Evolutionary conservation across 1,284 basidiomycete species (phyloP), one percentile per base, ranked within the genome.

Genomic region (Ceratobasidium sp.): DNA sequence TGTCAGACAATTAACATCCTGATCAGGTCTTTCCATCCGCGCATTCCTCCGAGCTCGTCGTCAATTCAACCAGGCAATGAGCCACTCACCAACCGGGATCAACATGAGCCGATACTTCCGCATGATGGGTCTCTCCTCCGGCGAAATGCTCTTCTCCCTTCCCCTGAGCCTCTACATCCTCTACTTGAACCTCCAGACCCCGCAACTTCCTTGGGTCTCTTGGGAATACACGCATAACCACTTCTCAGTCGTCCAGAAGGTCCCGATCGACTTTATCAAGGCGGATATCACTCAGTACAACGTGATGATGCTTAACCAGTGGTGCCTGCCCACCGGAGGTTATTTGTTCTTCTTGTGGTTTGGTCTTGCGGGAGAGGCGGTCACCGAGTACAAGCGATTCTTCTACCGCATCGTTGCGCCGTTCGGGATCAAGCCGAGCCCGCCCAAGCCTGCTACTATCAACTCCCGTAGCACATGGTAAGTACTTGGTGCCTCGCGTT

Each of bases 91-190:
- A 0, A 50, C 26, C n/a, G 52, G 56, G 3, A 81, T 86, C 23
- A 82, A 80, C 82, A 78, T 79, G 82, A 66, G 84, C 56, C 90
- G 89, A 10, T 91, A 92, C 82, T 67, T 76, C 52, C 74, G 74
- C 42, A 42, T 76, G 40, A 59, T 76, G 62, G 74, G 62, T n/a
- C 52, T 76, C 26, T 54, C 62, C 12, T 54, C 50, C 48, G 40
- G 46, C 38, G 74, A 76, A 67, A 76, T 76, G 62, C 33, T 76
- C 50, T 76, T 66, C 64, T 44, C 74, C 38, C 52, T 76, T 10
- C 74, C 74, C 5, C 54, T 76, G 13, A 52, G 62, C 52, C 56
- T 76, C n/a, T 67, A 56, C 42, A 26, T 76, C 64, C 52, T 76
- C 33, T 40, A 67, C 46, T 44, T 40, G 6, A 76, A 66, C 52